Conservation (phyloP, 192 early-diverging fungal genomes). For the Fimicolochytrium jonesii region DNA sequence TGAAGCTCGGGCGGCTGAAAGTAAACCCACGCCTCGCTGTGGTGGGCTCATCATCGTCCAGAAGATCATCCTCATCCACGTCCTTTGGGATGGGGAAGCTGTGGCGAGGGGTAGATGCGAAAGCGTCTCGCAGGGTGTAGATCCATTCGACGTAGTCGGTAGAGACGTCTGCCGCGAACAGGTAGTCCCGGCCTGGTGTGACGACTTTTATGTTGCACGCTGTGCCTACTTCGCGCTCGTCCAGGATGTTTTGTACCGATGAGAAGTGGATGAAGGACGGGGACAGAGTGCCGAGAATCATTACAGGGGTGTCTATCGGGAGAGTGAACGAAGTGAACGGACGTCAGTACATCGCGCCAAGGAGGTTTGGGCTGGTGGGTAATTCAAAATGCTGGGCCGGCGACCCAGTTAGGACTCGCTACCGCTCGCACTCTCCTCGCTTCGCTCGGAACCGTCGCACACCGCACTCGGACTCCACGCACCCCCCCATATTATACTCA, state of each 20-base stretch:
- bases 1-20: neutral
- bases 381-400: neutral
- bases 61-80: neutral
- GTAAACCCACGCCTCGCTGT: neutral
- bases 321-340: neutral
- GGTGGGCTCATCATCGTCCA: neutral
- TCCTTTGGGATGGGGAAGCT: neutral
- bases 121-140: constrained; percentile 2
- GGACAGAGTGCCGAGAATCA: constrained; percentile 25
- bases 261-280: constrained; percentile 31
- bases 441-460: neutral
- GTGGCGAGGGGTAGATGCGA: neutral
- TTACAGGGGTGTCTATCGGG: constrained; percentile 23
- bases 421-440: neutral
- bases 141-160: constrained; percentile 31
- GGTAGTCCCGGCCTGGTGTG: constrained; percentile 24
- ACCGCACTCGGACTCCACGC: neutral
- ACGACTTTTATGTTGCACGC: constrained; percentile 26
- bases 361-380: neutral
- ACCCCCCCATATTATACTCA: neutral
- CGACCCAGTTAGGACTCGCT: neutral
- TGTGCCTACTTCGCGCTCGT: constrained; percentile 24
- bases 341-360: neutral
- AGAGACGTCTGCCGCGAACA: constrained; percentile 26
- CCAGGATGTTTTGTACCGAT: constrained; percentile 17